Evolutionary conservation across 306 rosid species (phyloP).

Genomic region (Geum urbanum): DNA sequence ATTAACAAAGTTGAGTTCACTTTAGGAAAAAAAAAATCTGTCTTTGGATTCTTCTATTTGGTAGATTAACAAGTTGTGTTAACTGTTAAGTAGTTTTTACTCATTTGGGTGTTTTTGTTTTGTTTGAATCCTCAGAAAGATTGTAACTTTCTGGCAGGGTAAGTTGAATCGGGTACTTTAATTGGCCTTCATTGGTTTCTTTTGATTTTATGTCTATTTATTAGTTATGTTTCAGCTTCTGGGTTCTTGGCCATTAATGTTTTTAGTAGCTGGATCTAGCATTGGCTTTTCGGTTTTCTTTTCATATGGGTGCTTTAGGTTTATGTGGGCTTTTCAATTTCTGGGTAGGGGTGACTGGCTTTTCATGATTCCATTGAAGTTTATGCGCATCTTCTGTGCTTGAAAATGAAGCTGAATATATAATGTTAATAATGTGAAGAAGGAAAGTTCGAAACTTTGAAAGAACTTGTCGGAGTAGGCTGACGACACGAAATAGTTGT

Average conservation of each 20-base stretch:
- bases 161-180: conserved; percentile 29
- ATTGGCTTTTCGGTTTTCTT: conserved; percentile 12
- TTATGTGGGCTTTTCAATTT: conserved; percentile 1
- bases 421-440: not conserved
- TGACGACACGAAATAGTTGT: not conserved
- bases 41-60: conserved; percentile 6
- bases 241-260: conserved; percentile 6
- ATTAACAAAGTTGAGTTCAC: not conserved
- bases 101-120: conserved; percentile 1
- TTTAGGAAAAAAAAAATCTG: conserved; percentile 8
- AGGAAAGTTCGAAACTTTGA: not conserved
- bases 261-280: conserved; percentile 15
- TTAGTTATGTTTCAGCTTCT: conserved; percentile 9
- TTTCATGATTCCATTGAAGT: conserved; percentile 4
- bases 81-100: not conserved
- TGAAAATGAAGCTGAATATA: not conserved
- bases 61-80: too few species aligned
- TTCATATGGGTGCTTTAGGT: conserved; percentile 17
- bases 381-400: not conserved
- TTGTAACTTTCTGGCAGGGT: conserved; percentile 11
- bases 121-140: conserved; percentile 8
- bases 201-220: not conserved
- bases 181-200: not conserved
- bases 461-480: not conserved
- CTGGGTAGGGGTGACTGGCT: not conserved